Base-by-base conservation (phyloP, 805 yeast genomes). In the Isabelozyma heimii region DNA sequence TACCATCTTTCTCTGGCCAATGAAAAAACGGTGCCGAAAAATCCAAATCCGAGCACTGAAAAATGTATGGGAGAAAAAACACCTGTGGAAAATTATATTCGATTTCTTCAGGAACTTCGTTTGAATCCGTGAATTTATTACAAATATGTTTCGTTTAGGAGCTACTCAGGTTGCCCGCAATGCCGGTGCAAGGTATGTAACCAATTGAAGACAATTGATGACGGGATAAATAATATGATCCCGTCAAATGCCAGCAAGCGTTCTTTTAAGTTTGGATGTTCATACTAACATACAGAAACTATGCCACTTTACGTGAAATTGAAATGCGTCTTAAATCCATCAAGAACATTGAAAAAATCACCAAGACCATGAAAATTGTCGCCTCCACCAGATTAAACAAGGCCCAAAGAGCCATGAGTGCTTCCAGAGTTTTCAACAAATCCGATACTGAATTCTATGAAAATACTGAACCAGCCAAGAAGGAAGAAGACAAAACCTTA, bases 291-390 rank as follows among this genome's bases (percentile, higher is more conserved):
- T 39, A 20, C 54, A 89, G 97, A 87, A 85, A 85, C 80, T 92
- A 90, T 80, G 99, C 99, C 66, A 94, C 99, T 61, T 82, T 94
- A 71, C 92, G 97, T 80, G 99, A 94, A 77, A 95, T 94, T 67
- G 99, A 94, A 81, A 87, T 83, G 74, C 95, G 99, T 81, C 84
- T 94, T 70, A 94, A 94, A 81, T 90, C 97, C 58, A 94, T 94
- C 73, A 94, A 92, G 82, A 94, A 94, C 83, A 92, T 94, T 73
- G 97, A 94, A 79, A 94, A 94, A 81, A 94, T 94, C 79, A 94
- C 99, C 77, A 94, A 94, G 79, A 94, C 99, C 74, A 94, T 94
- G 98, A 94, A 91, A 82, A 87, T 94, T 76, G 99, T 94, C 65
- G 99, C 99, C 40, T 92, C 98, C 40, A 94, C 99, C 61, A 87